Percentiles rank a stretch among this genome's conserved stretches.
phyloP scores from a whole-genome alignment of 2,329 filamentous ascomycete genomes.

The Cytospora paraplurivora region DNA sequence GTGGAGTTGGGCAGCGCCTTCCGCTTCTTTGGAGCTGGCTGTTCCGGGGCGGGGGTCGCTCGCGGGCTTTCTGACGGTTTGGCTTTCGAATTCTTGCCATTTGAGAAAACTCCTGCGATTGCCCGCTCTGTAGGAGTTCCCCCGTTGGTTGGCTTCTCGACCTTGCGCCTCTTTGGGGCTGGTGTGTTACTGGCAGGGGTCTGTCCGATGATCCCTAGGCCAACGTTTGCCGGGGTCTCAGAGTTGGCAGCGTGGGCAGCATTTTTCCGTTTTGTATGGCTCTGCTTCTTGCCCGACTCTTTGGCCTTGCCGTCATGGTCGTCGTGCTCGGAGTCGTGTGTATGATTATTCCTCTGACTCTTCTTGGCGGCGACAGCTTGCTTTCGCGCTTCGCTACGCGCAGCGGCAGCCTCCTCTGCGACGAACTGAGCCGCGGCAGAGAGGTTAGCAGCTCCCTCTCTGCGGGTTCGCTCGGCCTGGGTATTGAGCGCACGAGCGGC shows the following conservation, averaged over 20 bases:
- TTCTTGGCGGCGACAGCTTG: slow-evolving; percentile 79
- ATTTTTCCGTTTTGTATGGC: slow-evolving; percentile 65
- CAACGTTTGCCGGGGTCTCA: slow-evolving; percentile 45
- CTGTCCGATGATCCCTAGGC: slow-evolving; percentile 66
- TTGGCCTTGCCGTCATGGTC: slow-evolving; percentile 60
- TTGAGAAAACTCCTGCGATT: slow-evolving; percentile 58
- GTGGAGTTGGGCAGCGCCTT: slow-evolving; percentile 68
- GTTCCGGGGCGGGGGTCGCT: slow-evolving; percentile 68
- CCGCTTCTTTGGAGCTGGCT: slow-evolving; percentile 64
- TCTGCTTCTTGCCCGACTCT: slow-evolving; percentile 63
- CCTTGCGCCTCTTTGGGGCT: slow-evolving; percentile 75
- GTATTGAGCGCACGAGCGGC: slow-evolving; percentile 60
- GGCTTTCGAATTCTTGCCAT: slow-evolving; percentile 54
- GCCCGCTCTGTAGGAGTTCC: slow-evolving; percentile 65
- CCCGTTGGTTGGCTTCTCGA: slow-evolving; percentile 68
- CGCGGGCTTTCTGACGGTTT: slow-evolving; percentile 65
- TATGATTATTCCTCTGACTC: slow-evolving; percentile 64
- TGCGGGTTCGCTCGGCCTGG: slow-evolving; percentile 71
- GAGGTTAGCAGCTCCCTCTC: slow-evolving; percentile 77
- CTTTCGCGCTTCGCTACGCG: slow-evolving; percentile 80
- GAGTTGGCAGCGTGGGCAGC: slow-evolving; percentile 40
- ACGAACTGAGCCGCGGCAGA: slow-evolving; percentile 76
- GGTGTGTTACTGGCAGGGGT: slow-evolving; percentile 52
- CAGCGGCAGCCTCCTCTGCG: slow-evolving; percentile 80
- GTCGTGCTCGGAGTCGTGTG: slow-evolving; percentile 78